Percentiles rank a stretch among this genome's conserved stretches.
Evolutionary conservation across 192 early-diverging fungal species (phyloP).

Genomic region (Podila horticola): DNA sequence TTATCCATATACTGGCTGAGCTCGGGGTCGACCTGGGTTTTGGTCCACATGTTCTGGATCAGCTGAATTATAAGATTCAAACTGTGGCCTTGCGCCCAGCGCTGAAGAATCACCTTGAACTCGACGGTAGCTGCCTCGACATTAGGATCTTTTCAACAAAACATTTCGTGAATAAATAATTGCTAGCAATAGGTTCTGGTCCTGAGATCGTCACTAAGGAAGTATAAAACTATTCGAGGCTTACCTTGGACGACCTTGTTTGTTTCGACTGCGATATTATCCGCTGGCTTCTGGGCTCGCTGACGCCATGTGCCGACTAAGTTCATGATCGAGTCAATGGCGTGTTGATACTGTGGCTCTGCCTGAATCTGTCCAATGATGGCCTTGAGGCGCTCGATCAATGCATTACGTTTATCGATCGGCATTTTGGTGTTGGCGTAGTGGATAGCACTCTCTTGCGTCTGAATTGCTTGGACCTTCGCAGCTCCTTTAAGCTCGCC

Average conservation of each 20-base stretch:
- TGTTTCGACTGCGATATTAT: slow-evolving; percentile 9
- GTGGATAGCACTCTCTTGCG: slow-evolving; percentile 19
- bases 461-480: not conserved
- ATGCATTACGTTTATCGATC: slow-evolving; percentile 29
- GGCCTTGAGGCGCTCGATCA: slow-evolving; percentile 46
- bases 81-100: slow-evolving; percentile 53
- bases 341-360: slow-evolving; percentile 51
- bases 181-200: not conserved
- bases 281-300: slow-evolving; percentile 12
- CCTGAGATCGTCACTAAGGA: not conserved
- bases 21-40: slow-evolving; percentile 28
- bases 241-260: slow-evolving; percentile 23
- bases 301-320: slow-evolving; percentile 43
- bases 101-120: slow-evolving; percentile 52
- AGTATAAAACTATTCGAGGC: not conserved
- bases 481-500: slow-evolving; percentile 11
- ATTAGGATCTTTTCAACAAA: slow-evolving; percentile 23
- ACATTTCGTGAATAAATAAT: not conserved
- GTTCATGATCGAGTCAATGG: slow-evolving; percentile 43
- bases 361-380: slow-evolving; percentile 50
- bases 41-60: slow-evolving; percentile 33
- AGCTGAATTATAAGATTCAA: slow-evolving; percentile 45
- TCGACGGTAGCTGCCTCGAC: slow-evolving; percentile 37
- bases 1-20: slow-evolving; percentile 32
- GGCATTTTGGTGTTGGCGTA: slow-evolving; percentile 36